Conservation (phyloP, 1,284 basidiomycete species). For the Papiliotrema terrestris region DNA sequence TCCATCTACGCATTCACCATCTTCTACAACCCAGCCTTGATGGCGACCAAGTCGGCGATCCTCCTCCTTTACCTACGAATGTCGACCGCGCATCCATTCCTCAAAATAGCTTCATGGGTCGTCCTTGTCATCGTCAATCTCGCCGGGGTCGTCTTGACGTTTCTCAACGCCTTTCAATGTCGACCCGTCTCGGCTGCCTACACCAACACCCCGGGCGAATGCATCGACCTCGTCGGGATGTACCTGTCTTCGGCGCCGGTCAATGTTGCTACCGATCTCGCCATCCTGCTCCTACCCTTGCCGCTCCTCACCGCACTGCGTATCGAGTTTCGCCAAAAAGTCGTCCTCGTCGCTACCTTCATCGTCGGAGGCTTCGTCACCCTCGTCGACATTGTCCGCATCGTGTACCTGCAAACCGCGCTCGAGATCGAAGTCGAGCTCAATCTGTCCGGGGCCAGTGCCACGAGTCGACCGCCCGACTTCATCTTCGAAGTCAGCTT, state of each 20-base stretch:
- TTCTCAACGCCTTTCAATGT: slow-evolving; percentile 47
- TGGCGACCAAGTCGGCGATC: slow-evolving; percentile 46
- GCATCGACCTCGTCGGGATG: slow-evolving; percentile 42
- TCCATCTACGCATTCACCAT: slow-evolving; percentile 43
- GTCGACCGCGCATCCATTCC: slow-evolving; percentile 40
- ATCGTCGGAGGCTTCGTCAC: slow-evolving; percentile 46
- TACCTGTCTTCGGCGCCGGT: slow-evolving; percentile 46
- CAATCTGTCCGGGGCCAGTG: slow-evolving; percentile 5
- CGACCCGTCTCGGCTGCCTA: slow-evolving; percentile 40
- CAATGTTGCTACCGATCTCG: slow-evolving; percentile 47
- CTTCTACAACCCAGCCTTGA: slow-evolving; percentile 44
- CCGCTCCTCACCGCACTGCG: slow-evolving; percentile 46
- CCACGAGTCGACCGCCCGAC: slow-evolving; percentile 21
- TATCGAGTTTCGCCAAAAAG: slow-evolving; percentile 45
- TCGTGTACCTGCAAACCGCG: slow-evolving; percentile 43
- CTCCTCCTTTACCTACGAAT: slow-evolving; percentile 48
- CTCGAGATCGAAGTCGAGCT: slow-evolving; percentile 23
- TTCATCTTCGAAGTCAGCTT: slow-evolving; percentile 41
- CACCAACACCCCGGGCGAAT: slow-evolving; percentile 18
- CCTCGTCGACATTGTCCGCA: slow-evolving; percentile 45
- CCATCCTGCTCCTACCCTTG: slow-evolving; percentile 45
- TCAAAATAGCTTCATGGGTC: slow-evolving; percentile 39
- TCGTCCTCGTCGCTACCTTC: slow-evolving; percentile 45
- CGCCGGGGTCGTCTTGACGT: slow-evolving; percentile 43
- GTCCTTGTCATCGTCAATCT: slow-evolving; percentile 40